A percentile compares a stretch with the other conserved stretches of the same genome.
These are phyloP conservation scores for Crepidotus variabilis DNA, from an alignment of 768 basidiomycete species.

Conservation along the genomic window DNA sequence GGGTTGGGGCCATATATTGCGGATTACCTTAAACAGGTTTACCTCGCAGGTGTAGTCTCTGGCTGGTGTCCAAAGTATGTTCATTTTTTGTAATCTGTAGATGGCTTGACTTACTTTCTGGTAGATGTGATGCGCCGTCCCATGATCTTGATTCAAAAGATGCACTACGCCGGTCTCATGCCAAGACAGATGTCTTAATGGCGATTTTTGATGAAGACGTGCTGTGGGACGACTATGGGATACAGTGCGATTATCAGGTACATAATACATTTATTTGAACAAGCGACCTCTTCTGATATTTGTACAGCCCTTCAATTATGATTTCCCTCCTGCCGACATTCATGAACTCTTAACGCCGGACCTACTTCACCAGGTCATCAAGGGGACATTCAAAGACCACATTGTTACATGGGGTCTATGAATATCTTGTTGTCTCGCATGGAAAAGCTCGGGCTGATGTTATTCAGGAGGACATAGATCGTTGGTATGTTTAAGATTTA, in stretches of 20 bases:
- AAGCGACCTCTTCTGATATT: background rate
- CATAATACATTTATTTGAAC: constrained; percentile 2
- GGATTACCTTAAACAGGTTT: constrained; percentile 34
- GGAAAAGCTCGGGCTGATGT: constrained; percentile 14
- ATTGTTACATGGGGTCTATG: constrained; percentile 31
- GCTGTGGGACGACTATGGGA: constrained; percentile 31
- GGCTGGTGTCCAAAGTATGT: constrained; percentile 12
- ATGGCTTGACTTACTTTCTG: no score
- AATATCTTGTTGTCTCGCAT: constrained; percentile 24
- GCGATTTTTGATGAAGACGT: constrained; percentile 20
- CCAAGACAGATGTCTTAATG: constrained; percentile 21
- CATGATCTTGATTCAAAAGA: constrained; percentile 15
- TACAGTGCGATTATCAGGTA: constrained; percentile 28
- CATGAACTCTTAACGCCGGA: constrained; percentile 29
- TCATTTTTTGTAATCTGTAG: no score
- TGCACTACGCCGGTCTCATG: constrained; percentile 15
- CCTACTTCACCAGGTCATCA: constrained; percentile 37
- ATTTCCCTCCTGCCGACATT: constrained; percentile 32
- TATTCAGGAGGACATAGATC: constrained; percentile 36
- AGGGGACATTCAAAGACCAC: constrained; percentile 39
- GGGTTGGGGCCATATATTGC: constrained; percentile 32
- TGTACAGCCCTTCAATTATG: constrained; percentile 26
- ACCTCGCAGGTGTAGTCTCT: constrained; percentile 26
- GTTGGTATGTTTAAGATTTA: constrained; percentile 18
- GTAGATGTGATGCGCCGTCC: constrained; percentile 20